Evolutionary conservation across 2,329 filamentous ascomycete genomes (phyloP).

Genomic region (Cryphonectria carpinicola): DNA sequence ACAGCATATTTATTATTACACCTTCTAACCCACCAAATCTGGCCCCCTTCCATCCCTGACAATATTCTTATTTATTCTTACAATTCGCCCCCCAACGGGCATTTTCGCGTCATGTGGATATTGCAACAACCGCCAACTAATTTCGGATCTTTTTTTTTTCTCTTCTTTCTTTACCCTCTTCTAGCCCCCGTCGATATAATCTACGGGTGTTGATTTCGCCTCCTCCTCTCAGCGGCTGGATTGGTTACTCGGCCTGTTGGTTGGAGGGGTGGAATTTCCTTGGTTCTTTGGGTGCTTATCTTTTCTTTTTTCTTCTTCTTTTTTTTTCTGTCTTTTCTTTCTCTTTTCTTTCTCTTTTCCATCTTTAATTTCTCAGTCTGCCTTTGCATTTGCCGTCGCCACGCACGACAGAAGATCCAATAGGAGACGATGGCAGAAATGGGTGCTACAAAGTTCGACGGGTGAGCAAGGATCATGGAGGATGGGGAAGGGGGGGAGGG

Average conservation of each 20-base stretch:
- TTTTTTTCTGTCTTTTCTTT: background rate
- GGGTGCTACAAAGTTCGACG: too few relatives aligned
- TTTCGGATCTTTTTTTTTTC: background rate
- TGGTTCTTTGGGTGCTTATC: background rate
- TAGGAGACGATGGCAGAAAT: background rate
- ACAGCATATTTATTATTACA: slow-evolving; percentile 5
- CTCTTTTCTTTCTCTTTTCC: background rate
- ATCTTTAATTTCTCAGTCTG: background rate
- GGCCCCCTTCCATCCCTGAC: background rate
- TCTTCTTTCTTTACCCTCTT: background rate
- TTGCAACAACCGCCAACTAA: background rate
- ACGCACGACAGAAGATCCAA: background rate
- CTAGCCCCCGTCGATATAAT: background rate
- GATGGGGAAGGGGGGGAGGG: background rate
- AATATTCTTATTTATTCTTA: slow-evolving; percentile 5
- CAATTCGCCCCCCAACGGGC: background rate
- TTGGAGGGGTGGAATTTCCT: background rate
- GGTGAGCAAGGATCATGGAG: background rate
- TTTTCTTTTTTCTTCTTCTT: background rate
- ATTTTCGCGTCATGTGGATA: background rate
- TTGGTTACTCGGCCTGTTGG: background rate
- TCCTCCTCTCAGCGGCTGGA: background rate
- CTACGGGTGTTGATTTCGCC: background rate
- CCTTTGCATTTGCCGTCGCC: background rate
- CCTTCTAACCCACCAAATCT: background rate